Conservation (phyloP, 495 filamentous ascomycete species). For the Schizothecium vesticola region DNA sequence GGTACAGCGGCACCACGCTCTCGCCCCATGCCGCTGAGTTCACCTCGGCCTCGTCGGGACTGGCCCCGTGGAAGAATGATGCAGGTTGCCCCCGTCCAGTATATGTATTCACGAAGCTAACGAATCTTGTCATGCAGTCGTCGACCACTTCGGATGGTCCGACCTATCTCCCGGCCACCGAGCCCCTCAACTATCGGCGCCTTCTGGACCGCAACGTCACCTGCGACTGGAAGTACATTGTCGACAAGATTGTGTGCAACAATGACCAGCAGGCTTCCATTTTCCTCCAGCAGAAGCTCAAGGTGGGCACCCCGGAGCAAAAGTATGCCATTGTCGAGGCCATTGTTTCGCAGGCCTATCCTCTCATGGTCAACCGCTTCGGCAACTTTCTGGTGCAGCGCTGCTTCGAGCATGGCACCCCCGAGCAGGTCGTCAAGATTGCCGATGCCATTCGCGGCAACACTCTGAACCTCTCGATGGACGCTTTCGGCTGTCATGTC, state of each 20-base stretch:
- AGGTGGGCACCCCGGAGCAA: constrained; percentile 90
- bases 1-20: constrained; percentile 57
- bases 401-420: constrained; percentile 96
- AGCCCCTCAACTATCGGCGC: constrained; percentile 95
- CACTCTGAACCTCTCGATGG: constrained; percentile 91
- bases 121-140: constrained; percentile 30
- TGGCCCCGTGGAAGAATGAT: constrained; percentile 47
- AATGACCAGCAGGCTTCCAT: constrained; percentile 99
- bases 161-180: constrained; percentile 78
- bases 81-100: constrained; percentile 28
- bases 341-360: constrained; percentile 92
- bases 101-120: not conserved
- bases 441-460: constrained; percentile 93
- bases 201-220: constrained; percentile 93
- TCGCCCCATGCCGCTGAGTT: constrained; percentile 86
- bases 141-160: constrained; percentile 50
- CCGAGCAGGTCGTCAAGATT: constrained; percentile 91
- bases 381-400: constrained; percentile 99
- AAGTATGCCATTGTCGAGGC: constrained; percentile 96
- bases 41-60: constrained; percentile 35
- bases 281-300: constrained; percentile 97
- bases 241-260: constrained; percentile 98
- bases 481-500: constrained; percentile 96
- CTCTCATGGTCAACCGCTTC: constrained; percentile 93
- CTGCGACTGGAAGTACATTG: constrained; percentile 99